These are phyloP conservation scores for Dichotomopilus funicola DNA, from an alignment of 2,329 filamentous ascomycete species.

Conservation along the genomic window DNA sequence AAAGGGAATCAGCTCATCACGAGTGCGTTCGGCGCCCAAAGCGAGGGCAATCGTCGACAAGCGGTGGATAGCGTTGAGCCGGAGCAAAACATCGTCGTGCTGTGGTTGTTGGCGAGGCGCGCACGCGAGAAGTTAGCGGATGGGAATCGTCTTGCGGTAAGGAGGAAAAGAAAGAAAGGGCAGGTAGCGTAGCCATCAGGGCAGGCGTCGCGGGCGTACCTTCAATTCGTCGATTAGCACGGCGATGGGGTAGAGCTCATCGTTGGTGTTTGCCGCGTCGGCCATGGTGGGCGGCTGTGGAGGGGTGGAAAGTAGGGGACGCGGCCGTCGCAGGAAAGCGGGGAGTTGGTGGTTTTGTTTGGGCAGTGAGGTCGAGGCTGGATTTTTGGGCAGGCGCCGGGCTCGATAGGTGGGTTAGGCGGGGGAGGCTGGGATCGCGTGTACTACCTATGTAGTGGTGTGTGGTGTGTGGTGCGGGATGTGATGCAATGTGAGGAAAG, in stretches of 20 bases:
- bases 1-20: slow-evolving; percentile 98
- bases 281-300: slow-evolving; percentile 55
- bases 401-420: neutral
- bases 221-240: slow-evolving; percentile 99
- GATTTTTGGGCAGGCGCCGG: slow-evolving; percentile 17
- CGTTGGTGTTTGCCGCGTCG: slow-evolving; percentile 81
- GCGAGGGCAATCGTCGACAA: slow-evolving; percentile 97
- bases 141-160: neutral
- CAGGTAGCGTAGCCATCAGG: neutral
- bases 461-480: slow-evolving; percentile 11
- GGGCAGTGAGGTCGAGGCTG: slow-evolving; percentile 2
- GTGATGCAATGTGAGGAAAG: slow-evolving; percentile 21
- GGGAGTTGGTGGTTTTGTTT: slow-evolving; percentile 7
- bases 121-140: too few relatives aligned
- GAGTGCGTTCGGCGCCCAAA: slow-evolving; percentile 89
- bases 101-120: slow-evolving; percentile 32
- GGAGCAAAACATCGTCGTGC: slow-evolving; percentile 97
- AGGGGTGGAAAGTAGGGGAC: slow-evolving; percentile 3
- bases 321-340: slow-evolving; percentile 7
- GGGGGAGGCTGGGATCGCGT: slow-evolving; percentile 19
- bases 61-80: slow-evolving; percentile 96
- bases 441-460: neutral
- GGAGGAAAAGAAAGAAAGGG: slow-evolving; percentile 17
- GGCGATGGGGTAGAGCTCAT: slow-evolving; percentile 99
- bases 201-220: slow-evolving; percentile 48